phyloP scores from a whole-genome alignment of 495 filamentous ascomycete genomes.

The Cercophora sp. region DNA sequence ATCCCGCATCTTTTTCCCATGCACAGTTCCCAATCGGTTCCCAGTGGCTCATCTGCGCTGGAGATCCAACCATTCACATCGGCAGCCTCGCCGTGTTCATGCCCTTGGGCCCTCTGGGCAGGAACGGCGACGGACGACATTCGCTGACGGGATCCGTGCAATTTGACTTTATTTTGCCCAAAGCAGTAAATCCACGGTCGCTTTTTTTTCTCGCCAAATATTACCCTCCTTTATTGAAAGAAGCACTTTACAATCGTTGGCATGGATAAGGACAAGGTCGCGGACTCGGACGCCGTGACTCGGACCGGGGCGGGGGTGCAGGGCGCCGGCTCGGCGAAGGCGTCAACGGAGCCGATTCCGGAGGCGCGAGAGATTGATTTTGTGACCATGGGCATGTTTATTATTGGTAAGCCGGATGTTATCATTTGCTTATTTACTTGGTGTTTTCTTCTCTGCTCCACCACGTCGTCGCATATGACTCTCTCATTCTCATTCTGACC shows the following conservation, averaged over 20 bases:
- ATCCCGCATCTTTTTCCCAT: too few relatives aligned
- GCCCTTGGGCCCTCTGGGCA: neutral
- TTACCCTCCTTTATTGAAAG: too few relatives aligned
- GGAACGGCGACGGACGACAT: neutral
- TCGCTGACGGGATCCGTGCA: neutral
- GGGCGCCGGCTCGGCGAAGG: neutral
- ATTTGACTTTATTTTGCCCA: neutral
- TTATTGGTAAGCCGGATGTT: constrained; percentile 64
- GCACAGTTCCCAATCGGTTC: too few relatives aligned
- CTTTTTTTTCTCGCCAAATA: too few relatives aligned
- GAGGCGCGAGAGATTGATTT: constrained; percentile 60
- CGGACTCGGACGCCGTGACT: neutral
- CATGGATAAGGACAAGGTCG: too few relatives aligned
- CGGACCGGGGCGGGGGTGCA: neutral
- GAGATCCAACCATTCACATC: too few relatives aligned
- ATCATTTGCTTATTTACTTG: neutral
- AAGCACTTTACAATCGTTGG: too few relatives aligned
- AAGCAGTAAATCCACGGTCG: neutral
- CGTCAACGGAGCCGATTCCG: neutral
- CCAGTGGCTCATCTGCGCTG: too few relatives aligned
- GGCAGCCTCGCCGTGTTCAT: neutral
- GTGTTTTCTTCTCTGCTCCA: neutral
- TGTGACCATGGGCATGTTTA: constrained; percentile 92
- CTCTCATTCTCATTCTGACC: neutral
- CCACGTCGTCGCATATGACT: neutral